A percentile compares a stretch with the other conserved stretches of the same genome.
Evolutionary conservation across 148 eudicot genomes (phyloP).

Genomic region (Linanthus parryae): DNA sequence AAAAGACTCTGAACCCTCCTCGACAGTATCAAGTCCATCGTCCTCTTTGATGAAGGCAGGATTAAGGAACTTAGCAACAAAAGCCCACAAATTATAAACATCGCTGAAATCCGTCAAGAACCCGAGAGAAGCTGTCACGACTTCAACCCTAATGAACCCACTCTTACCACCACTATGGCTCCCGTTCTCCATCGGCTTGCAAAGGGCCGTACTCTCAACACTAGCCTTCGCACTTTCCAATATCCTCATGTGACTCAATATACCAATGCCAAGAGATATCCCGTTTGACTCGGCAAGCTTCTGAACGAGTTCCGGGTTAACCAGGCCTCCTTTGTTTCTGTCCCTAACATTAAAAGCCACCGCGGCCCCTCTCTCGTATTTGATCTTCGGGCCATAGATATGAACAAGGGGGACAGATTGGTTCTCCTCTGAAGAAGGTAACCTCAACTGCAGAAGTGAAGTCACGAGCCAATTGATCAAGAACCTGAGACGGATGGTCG

Average conservation of each 20-base stretch:
- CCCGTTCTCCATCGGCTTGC: constrained; percentile 78
- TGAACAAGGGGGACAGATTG: constrained; percentile 48
- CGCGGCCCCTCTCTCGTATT: constrained; percentile 92
- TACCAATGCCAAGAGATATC: constrained; percentile 78
- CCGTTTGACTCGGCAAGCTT: constrained; percentile 78
- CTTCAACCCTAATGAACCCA: constrained; percentile 77
- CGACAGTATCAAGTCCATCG: constrained; percentile 47
- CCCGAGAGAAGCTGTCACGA: constrained; percentile 89
- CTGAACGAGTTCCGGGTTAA: constrained; percentile 76
- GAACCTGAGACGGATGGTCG: constrained; percentile 72
- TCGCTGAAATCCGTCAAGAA: constrained; percentile 79
- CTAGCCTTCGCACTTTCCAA: constrained; percentile 46
- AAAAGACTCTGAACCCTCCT: constrained; percentile 47
- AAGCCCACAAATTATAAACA: constrained; percentile 91
- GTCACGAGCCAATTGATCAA: constrained; percentile 94
- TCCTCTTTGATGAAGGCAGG: constrained; percentile 57
- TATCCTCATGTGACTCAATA: constrained; percentile 66
- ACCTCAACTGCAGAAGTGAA: constrained; percentile 66
- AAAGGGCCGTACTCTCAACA: constrained; percentile 58
- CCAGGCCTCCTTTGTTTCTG: constrained; percentile 46
- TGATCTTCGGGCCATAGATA: constrained; percentile 93
- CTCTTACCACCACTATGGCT: constrained; percentile 40
- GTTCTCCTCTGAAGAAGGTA: constrained; percentile 42
- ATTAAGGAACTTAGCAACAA: constrained; percentile 80
- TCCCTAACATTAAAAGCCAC: constrained; percentile 90